Conservation (phyloP, 441 rosid genomes). For the Euphorbia schlechtendalii region DNA sequence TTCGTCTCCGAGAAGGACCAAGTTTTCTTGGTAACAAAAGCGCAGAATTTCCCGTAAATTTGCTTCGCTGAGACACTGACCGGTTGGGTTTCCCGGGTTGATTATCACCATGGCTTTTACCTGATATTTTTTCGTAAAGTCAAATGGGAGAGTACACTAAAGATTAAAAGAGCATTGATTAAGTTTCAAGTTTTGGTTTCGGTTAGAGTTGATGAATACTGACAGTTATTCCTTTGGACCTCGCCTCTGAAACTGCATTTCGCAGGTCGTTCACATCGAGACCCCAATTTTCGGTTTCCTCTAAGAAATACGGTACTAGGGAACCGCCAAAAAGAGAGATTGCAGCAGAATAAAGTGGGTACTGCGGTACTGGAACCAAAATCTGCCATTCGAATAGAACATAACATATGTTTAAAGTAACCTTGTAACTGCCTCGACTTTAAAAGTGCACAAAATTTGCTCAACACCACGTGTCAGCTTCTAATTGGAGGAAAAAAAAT, state of each 20-base stretch:
- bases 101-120: constrained; percentile 95
- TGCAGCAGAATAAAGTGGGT: constrained; percentile 95
- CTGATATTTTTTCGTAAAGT: constrained; percentile 76
- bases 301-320: constrained; percentile 86
- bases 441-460: too few species aligned
- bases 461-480: too few species aligned
- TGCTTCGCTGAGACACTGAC: constrained; percentile 89
- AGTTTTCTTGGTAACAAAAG: constrained; percentile 68
- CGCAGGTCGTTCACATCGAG: constrained; percentile 79
- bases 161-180: too few species aligned
- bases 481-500: too few species aligned
- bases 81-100: constrained; percentile 98
- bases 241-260: constrained; percentile 70
- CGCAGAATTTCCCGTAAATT: constrained; percentile 74
- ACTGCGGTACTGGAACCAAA: constrained; percentile 97
- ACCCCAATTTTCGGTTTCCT: constrained; percentile 97
- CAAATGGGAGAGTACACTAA: constrained; percentile 27
- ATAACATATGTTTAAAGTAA: constrained; percentile 12
- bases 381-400: constrained; percentile 37
- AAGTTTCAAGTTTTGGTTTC: too few species aligned
- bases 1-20: constrained; percentile 94
- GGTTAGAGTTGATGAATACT: constrained; percentile 32
- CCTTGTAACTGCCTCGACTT: too few species aligned
- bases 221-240: constrained; percentile 75
- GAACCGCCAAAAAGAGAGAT: constrained; percentile 85